Percentiles rank a stretch among this genome's conserved stretches.
phyloP scores from a whole-genome alignment of 1,139 yeast genomes.

The Blastobotrys ciferrii region DNA sequence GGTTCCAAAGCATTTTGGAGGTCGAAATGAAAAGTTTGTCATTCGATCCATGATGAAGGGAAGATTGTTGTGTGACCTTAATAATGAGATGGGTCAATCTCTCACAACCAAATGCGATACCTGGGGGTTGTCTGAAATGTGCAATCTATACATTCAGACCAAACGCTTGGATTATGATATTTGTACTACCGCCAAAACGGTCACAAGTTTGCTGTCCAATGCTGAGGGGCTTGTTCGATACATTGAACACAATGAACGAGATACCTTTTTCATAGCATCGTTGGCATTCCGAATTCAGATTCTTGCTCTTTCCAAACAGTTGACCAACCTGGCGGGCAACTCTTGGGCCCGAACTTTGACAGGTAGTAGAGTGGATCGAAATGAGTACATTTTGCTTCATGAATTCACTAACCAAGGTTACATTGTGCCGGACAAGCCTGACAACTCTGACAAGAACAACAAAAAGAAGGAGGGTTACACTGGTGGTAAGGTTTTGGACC shows the following conservation, averaged over 20 bases:
- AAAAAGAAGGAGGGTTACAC: slow-evolving; percentile 73
- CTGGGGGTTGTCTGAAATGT: slow-evolving; percentile 96
- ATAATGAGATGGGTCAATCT: slow-evolving; percentile 94
- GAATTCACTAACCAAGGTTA: slow-evolving; percentile 81
- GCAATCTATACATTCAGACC: slow-evolving; percentile 65
- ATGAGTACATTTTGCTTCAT: slow-evolving; percentile 88
- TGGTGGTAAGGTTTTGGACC: slow-evolving; percentile 97
- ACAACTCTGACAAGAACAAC: slow-evolving; percentile 36
- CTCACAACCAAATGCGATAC: slow-evolving; percentile 88
- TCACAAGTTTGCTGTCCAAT: slow-evolving; percentile 32
- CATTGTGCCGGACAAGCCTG: slow-evolving; percentile 78
- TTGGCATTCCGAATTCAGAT: slow-evolving; percentile 82
- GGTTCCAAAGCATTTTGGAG: slow-evolving; percentile 69
- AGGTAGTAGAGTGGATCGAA: slow-evolving; percentile 96
- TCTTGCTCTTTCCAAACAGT: slow-evolving; percentile 81
- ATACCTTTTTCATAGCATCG: slow-evolving; percentile 66
- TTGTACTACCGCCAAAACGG: slow-evolving; percentile 8
- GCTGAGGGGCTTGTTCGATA: slow-evolving; percentile 65
- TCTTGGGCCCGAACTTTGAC: slow-evolving; percentile 95
- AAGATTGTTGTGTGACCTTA: slow-evolving; percentile 84
- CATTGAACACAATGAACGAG: slow-evolving; percentile 63
- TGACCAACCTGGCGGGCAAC: slow-evolving; percentile 93
- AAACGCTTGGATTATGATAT: slow-evolving; percentile 70
- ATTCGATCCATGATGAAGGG: slow-evolving; percentile 75
- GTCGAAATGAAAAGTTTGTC: slow-evolving; percentile 42